A percentile compares a stretch with the other conserved stretches of the same genome.
phyloP scores from a whole-genome alignment of 768 basidiomycete species.

The Termitomyces titanicus region DNA sequence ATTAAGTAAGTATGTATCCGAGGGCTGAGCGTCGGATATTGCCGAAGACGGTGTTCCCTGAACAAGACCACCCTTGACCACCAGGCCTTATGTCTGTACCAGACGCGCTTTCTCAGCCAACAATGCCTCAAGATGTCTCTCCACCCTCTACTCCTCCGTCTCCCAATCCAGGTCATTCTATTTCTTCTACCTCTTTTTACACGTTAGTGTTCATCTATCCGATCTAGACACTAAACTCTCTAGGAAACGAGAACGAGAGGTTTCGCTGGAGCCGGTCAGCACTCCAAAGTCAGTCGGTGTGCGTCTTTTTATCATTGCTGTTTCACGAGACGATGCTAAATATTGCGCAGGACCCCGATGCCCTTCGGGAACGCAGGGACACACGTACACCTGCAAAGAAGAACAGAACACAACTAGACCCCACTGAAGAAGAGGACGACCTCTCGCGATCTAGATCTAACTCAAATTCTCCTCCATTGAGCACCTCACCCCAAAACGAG shows the following conservation, averaged over 20 bases:
- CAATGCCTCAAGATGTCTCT: conserved; percentile 16
- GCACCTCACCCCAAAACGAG: conserved; percentile 71
- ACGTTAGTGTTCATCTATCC: conserved; percentile 15
- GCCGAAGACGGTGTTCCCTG: conserved; percentile 26
- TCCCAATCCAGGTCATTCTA: conserved; percentile 41
- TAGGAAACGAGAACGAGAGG: conserved; percentile 74
- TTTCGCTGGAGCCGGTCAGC: conserved; percentile 65
- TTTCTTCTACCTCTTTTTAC: conserved; percentile 3
- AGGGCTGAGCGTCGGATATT: conserved; percentile 27
- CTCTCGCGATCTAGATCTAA: conserved; percentile 35
- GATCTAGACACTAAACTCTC: conserved; percentile 46
- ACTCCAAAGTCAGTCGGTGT: conserved; percentile 41
- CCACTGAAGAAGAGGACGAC: conserved; percentile 65
- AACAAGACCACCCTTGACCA: conserved; percentile 10
- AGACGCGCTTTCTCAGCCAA: conserved; percentile 14
- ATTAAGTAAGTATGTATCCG: too few relatives aligned
- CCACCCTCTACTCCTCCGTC: conserved; percentile 43
- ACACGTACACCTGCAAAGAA: conserved; percentile 70
- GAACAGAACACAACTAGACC: conserved; percentile 60
- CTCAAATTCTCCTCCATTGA: conserved; percentile 41
- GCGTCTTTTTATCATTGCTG: conserved; percentile 19
- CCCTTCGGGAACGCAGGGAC: conserved; percentile 37
- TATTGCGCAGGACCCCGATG: conserved; percentile 37
- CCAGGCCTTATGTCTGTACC: conserved; percentile 7
- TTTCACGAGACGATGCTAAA: background rate